Conservation (phyloP, 352 stramenopile species). For the Nothophytophthora sp. region DNA sequence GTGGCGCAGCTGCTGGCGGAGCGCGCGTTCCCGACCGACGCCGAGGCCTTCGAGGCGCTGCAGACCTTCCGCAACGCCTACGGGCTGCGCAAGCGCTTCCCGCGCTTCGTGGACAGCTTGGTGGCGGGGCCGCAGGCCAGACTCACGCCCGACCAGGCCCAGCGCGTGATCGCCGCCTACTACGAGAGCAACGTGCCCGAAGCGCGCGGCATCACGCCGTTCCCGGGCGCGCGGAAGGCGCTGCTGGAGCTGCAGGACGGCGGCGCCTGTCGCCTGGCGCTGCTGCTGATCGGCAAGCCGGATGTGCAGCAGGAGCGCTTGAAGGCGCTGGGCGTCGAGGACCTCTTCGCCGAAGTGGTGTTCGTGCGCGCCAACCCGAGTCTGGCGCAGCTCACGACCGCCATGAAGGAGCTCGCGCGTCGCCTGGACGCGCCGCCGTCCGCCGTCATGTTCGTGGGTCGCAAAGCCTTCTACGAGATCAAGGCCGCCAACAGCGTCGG, state of each 20-base stretch:
- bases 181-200: constrained; percentile 81
- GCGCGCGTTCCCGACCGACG: constrained; percentile 66
- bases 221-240: constrained; percentile 49
- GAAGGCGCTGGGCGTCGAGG: constrained; percentile 58
- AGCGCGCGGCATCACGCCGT: constrained; percentile 66
- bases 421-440: constrained; percentile 68
- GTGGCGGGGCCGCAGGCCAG: constrained; percentile 35
- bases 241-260: constrained; percentile 52
- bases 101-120: constrained; percentile 80
- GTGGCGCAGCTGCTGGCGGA: constrained; percentile 73
- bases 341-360: constrained; percentile 67
- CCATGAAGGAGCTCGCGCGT: constrained; percentile 72
- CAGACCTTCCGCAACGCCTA: constrained; percentile 83
- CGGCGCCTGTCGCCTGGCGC: constrained; percentile 55
- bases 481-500: constrained; percentile 82
- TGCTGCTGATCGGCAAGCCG: constrained; percentile 77
- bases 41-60: constrained; percentile 66
- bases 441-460: constrained; percentile 79
- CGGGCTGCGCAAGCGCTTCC: constrained; percentile 84
- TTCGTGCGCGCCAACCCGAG: constrained; percentile 71
- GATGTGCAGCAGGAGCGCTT: constrained; percentile 78
- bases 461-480: constrained; percentile 88
- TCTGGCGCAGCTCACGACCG: constrained; percentile 57
- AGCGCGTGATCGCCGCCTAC: constrained; percentile 71
- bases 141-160: constrained; percentile 43